Evolutionary conservation across 1,139 yeast species (phyloP), one percentile per base, ranked within the genome.

Genomic region (Debaryomycetaceae sp.): DNA sequence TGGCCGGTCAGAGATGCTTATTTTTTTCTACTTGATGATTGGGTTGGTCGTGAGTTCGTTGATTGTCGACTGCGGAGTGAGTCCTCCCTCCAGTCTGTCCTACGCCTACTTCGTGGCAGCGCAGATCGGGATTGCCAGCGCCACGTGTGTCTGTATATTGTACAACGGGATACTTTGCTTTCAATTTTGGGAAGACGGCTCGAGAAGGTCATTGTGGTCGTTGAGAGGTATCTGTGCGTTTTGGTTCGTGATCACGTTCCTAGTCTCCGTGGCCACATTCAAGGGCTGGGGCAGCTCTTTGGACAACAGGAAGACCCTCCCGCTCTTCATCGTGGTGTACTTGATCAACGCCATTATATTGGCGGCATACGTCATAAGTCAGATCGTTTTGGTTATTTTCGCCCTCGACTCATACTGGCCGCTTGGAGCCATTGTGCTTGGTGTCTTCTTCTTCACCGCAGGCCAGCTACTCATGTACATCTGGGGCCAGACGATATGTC

Each of bases 101-200:
- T 91, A 82, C 60, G 86, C 90, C 0, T 90, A 87, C 63, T 85
- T 90, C 63, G 97, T 88, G 8, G 80, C 95, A 11, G 74, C 83
- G 2, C 97, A 91, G 63, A 62, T 85, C 13, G 97, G 95, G 0
- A 55, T 87, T 17, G 77, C 86, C 0, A 81, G 90, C 20, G 84
- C 89, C 0, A 75, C 83, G 34, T 86, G 95, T 58, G 74, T 84
- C 69, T 67, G 86, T 40, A 65, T 91, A 46, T 67, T 87, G 58
- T 72, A 81, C 47, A 85, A 86, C 53, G 97, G 97, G 6, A 59
- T 93, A 6, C 65, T 90, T 24, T 90, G 93, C 37, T 89, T 88
- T 65, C 95, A 90, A 62, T 68, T 89, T 43, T 91, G 96, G 95
- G 97, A 90, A 65, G 98, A 93, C 63, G 97, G 97, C 6, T 84